Evolutionary conservation across 352 stramenopile species (phyloP), one percentile per base, ranked within the genome.

Genomic region (Pythium aquatile): DNA sequence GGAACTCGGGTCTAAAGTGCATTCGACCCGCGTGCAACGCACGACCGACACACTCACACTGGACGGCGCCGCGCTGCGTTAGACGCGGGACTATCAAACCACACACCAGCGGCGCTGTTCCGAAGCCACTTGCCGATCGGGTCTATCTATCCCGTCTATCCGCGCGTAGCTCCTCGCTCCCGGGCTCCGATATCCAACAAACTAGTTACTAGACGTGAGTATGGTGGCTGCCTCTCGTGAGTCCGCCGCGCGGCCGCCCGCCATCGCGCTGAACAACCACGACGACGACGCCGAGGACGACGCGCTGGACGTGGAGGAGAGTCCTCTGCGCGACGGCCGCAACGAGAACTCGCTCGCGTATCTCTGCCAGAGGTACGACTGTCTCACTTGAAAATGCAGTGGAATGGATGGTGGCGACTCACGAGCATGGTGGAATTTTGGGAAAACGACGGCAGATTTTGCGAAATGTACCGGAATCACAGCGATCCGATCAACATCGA

Each of bases 401-500:
- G 20, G 49, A 29, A 46, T 40, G 17, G 20, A 13, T 20, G 16
- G 11, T 49, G 14, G 26, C 39, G 17, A 39, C 20, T 24, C 20
- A 24, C 20, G 20, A 0, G 20, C 20, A 24, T 24, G 20, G 20
- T 24, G 20, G 20, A 24, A 24, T 24, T 24, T 24, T 24, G 20
- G 20, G 20, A 24, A 24, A 24, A 24, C 20, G 20, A 24, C 20
- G 20, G 20, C 42, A 77, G 72, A 14, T 78, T 78, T 49, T 78
- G 67, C 42, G 67, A 71, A 29, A 64, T 78, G 64, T 74, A 75
- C 49, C 59, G 65, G 46, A 65, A 73, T 39, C 64, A 72, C 30
- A 66, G 53, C 33, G 72, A 75, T n/a, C 63, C 72, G 39, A 71
- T 78, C 42, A 75, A 78, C 55, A 78, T 78, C 40, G 72, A 75